A percentile compares a stretch with the other conserved stretches of the same genome.
These are phyloP conservation scores for Nepenthes mirabilis DNA, from an alignment of 148 eudicot species.

Conservation along the genomic window DNA sequence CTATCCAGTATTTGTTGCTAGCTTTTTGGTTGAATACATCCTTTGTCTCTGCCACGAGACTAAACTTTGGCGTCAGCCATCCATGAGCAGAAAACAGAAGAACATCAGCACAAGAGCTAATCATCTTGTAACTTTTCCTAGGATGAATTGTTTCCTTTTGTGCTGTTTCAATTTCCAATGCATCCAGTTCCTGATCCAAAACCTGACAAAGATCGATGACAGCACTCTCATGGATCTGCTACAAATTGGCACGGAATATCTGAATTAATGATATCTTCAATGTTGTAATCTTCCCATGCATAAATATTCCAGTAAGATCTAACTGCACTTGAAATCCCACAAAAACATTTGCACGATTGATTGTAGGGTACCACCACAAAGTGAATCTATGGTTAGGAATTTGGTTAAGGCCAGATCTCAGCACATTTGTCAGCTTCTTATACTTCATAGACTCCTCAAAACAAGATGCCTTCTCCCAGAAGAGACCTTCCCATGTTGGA, in stretches of 20 bases:
- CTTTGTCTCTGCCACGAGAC: slow-evolving; percentile 93
- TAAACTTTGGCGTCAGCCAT: slow-evolving; percentile 98
- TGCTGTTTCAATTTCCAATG: slow-evolving; percentile 92
- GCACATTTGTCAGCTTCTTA: slow-evolving; percentile 94
- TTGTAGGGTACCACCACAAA: slow-evolving; percentile 99
- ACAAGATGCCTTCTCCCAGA: slow-evolving; percentile 99
- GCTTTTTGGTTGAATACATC: slow-evolving; percentile 99
- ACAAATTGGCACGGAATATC: slow-evolving; percentile 98
- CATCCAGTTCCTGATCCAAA: slow-evolving; percentile 93
- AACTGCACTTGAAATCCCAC: slow-evolving; percentile 99
- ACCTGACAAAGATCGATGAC: slow-evolving; percentile 99
- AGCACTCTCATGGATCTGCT: slow-evolving; percentile 99
- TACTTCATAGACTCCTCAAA: slow-evolving; percentile 99
- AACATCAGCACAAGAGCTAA: slow-evolving; percentile 94
- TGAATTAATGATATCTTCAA: slow-evolving; percentile 94
- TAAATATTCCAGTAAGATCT: slow-evolving; percentile 95
- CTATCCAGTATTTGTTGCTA: slow-evolving; percentile 96
- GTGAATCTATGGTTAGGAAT: slow-evolving; percentile 98
- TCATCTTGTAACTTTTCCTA: slow-evolving; percentile 98
- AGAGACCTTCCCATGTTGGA: slow-evolving; percentile 99
- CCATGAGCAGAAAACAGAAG: slow-evolving; percentile 98
- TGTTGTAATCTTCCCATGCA: slow-evolving; percentile 98
- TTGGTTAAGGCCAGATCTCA: slow-evolving; percentile 95
- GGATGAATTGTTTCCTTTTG: slow-evolving; percentile 99
- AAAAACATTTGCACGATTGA: slow-evolving; percentile 94